These are phyloP conservation scores for Phoma herbarum DNA, from an alignment of 2,329 filamentous ascomycete genomes.

Conservation along the genomic window DNA sequence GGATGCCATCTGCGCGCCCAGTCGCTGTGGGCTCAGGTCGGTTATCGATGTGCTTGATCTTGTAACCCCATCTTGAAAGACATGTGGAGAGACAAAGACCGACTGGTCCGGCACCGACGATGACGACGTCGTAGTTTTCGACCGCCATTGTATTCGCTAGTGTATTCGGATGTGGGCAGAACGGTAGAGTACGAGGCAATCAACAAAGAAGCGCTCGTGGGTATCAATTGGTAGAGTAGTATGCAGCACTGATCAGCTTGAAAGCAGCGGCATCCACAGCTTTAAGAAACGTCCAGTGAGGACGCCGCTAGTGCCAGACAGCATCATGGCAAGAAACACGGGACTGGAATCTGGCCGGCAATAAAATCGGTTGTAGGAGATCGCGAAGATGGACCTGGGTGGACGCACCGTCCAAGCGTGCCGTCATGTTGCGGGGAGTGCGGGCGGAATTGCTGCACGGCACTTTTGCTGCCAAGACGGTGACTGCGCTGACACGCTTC, in stretches of 20 bases:
- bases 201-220: constrained; percentile 15
- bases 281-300: constrained; percentile 29
- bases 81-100: constrained; percentile 88
- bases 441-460: constrained; percentile 37
- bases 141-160: constrained; percentile 26
- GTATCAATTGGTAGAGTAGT: constrained; percentile 17
- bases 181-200: constrained; percentile 2
- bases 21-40: constrained; percentile 83
- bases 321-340: constrained; percentile 38
- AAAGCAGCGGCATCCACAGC: constrained; percentile 16
- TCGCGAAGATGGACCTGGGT: constrained; percentile 21
- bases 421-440: constrained; percentile 41
- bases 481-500: neutral
- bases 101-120: constrained; percentile 88
- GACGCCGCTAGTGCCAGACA: constrained; percentile 26
- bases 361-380: constrained; percentile 35
- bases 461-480: constrained; percentile 31
- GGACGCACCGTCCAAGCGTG: constrained; percentile 28
- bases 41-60: constrained; percentile 94
- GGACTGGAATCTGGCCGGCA: constrained; percentile 36
- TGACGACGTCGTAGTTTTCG: constrained; percentile 74
- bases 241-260: constrained; percentile 11
- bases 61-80: constrained; percentile 91
- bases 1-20: constrained; percentile 89
- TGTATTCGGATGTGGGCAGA: neutral